A percentile compares a stretch with the other conserved stretches of the same genome.
Evolutionary conservation across 768 basidiomycete genomes (phyloP).

Genomic region (Tephrocybe rancida): DNA sequence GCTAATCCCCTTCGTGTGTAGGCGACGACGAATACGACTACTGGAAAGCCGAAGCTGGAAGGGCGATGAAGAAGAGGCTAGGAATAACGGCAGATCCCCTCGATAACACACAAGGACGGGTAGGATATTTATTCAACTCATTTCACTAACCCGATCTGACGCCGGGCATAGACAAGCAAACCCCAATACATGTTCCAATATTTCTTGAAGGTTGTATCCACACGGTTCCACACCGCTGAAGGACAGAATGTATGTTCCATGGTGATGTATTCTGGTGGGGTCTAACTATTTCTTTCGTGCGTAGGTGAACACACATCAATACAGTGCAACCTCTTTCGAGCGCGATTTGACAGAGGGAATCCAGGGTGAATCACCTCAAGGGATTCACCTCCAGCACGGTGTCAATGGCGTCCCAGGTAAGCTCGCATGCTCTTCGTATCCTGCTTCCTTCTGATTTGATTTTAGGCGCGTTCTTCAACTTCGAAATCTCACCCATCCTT

Average conservation of each 20-base stretch:
- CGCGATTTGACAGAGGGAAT: conserved; percentile 76
- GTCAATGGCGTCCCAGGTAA: conserved; percentile 68
- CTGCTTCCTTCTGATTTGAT: background rate
- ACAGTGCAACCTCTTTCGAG: conserved; percentile 95
- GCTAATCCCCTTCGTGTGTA: conserved; percentile 22
- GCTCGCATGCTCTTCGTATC: background rate
- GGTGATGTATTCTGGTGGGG: background rate
- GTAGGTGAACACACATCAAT: conserved; percentile 89
- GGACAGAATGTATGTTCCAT: conserved; percentile 57
- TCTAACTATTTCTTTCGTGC: conserved; percentile 7
- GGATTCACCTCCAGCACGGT: conserved; percentile 77
- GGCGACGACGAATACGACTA: conserved; percentile 82
- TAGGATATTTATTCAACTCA: conserved; percentile 29
- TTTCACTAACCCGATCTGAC: background rate
- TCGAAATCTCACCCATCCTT: conserved; percentile 95
- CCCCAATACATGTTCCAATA: conserved; percentile 97
- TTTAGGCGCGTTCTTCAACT: conserved; percentile 86
- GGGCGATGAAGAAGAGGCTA: conserved; percentile 68
- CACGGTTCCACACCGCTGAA: conserved; percentile 85
- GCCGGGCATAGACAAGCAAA: conserved; percentile 60
- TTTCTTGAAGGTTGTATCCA: conserved; percentile 98
- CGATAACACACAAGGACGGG: conserved; percentile 62
- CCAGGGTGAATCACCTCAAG: conserved; percentile 57
- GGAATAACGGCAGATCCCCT: conserved; percentile 79
- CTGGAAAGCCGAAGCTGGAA: conserved; percentile 61